Evolutionary conservation across 2,329 filamentous ascomycete genomes (phyloP).

Genomic region (Parastagonospora nodorum): DNA sequence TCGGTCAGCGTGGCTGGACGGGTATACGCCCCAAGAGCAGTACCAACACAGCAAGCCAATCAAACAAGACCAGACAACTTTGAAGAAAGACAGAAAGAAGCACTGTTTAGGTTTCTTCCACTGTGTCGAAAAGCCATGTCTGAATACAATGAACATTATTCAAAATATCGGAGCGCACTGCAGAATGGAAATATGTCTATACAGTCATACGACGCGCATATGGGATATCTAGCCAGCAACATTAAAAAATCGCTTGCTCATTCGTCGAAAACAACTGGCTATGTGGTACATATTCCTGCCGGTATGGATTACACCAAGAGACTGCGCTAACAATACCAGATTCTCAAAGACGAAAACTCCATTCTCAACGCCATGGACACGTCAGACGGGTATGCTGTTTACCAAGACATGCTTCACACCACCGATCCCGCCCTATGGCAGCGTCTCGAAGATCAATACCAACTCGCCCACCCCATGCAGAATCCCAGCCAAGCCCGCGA

Average conservation of each 20-base stretch:
- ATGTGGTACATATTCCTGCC: background rate
- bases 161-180: background rate
- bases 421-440: constrained; percentile 1
- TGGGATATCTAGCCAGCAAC: background rate
- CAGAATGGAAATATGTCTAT: background rate
- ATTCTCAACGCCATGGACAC: constrained; percentile 1
- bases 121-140: background rate
- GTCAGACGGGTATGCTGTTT: background rate
- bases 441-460: background rate
- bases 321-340: background rate
- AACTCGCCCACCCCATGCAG: background rate
- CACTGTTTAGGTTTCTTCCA: background rate
- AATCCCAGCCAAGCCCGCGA: background rate
- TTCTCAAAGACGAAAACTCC: background rate
- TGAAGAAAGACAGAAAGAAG: background rate
- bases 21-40: background rate
- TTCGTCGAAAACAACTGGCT: background rate
- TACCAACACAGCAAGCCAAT: too few relatives aligned
- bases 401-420: background rate
- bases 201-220: background rate
- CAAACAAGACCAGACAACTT: background rate
- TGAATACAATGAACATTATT: background rate
- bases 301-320: too few relatives aligned
- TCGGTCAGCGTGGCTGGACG: constrained; percentile 2
- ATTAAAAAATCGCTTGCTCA: background rate